Evolutionary conservation across 257 asterid genomes (phyloP).

Genomic region (Nicotiana undulata): DNA sequence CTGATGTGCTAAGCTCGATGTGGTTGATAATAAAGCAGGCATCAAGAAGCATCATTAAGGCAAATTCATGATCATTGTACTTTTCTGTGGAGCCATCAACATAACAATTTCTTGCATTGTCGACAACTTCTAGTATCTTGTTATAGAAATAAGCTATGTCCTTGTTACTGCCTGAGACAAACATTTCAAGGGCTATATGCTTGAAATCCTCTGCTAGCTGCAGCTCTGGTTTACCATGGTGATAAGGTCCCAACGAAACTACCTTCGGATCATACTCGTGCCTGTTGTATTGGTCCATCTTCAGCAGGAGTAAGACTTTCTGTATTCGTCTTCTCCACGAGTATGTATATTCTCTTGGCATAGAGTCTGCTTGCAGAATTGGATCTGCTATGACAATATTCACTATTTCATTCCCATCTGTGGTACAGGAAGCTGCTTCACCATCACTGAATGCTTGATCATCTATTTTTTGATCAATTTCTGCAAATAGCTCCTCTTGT

Average conservation of each 20-base stretch:
- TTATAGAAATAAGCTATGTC: neutral
- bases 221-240: slow-evolving; percentile 2
- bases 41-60: slow-evolving; percentile 5
- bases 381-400: neutral
- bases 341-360: neutral
- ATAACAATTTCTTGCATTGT: slow-evolving; percentile 5
- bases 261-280: slow-evolving; percentile 3
- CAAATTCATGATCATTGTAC: slow-evolving; percentile 7
- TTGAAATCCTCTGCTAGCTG: slow-evolving; percentile 6
- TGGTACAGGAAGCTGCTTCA: slow-evolving; percentile 5
- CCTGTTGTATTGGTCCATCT: neutral
- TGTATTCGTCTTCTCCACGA: slow-evolving; percentile 7
- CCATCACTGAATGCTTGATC: neutral
- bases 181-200: slow-evolving; percentile 4
- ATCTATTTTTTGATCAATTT: neutral
- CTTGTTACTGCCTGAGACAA: neutral
- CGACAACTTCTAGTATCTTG: slow-evolving; percentile 4
- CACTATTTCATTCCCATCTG: slow-evolving; percentile 1
- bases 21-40: slow-evolving; percentile 4
- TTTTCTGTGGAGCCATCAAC: neutral
- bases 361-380: neutral
- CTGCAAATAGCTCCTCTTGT: neutral
- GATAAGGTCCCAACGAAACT: slow-evolving; percentile 25
- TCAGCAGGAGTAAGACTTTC: neutral
- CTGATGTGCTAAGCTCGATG: neutral